Evolutionary conservation across 805 yeast genomes (phyloP).

Genomic region (Cyberlindnera americana): DNA sequence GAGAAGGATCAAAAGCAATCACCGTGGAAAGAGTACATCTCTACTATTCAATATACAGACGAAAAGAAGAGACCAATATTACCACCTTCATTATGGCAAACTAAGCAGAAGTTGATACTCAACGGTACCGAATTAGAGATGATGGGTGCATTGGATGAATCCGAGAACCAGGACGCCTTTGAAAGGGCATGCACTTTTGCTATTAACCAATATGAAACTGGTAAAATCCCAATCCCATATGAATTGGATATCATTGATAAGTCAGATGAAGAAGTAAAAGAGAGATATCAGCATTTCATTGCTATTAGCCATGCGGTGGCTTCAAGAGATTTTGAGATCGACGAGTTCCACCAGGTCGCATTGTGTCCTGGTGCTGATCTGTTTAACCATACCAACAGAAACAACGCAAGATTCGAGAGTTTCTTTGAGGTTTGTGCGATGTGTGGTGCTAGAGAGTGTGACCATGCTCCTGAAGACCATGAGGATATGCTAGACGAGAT

Average conservation of each 20-base stretch:
- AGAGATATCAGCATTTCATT: slow-evolving; percentile 46
- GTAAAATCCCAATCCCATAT: slow-evolving; percentile 29
- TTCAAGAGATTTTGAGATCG: slow-evolving; percentile 79
- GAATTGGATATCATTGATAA: slow-evolving; percentile 28
- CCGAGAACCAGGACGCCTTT: slow-evolving; percentile 38
- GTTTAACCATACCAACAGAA: slow-evolving; percentile 67
- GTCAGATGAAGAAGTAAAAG: slow-evolving; percentile 22
- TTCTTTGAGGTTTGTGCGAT: slow-evolving; percentile 46
- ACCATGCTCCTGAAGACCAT: slow-evolving; percentile 9
- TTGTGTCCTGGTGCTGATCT: slow-evolving; percentile 91
- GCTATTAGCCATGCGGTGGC: slow-evolving; percentile 58
- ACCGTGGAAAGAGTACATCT: slow-evolving; percentile 77
- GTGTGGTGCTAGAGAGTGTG: slow-evolving; percentile 47
- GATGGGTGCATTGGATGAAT: slow-evolving; percentile 54
- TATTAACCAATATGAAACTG: slow-evolving; percentile 22
- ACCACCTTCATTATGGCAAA: slow-evolving; percentile 69
- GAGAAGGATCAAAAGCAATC: slow-evolving; percentile 61
- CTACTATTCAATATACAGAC: slow-evolving; percentile 39
- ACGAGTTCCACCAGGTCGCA: slow-evolving; percentile 66
- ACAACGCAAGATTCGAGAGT: slow-evolving; percentile 66
- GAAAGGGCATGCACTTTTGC: slow-evolving; percentile 36
- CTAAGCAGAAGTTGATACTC: slow-evolving; percentile 42
- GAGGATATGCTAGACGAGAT: slow-evolving; percentile 13
- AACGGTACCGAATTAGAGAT: slow-evolving; percentile 57
- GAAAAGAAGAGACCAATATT: slow-evolving; percentile 32